phyloP scores from a whole-genome alignment of 2,329 filamentous ascomycete genomes.

The Periconia sp. region DNA sequence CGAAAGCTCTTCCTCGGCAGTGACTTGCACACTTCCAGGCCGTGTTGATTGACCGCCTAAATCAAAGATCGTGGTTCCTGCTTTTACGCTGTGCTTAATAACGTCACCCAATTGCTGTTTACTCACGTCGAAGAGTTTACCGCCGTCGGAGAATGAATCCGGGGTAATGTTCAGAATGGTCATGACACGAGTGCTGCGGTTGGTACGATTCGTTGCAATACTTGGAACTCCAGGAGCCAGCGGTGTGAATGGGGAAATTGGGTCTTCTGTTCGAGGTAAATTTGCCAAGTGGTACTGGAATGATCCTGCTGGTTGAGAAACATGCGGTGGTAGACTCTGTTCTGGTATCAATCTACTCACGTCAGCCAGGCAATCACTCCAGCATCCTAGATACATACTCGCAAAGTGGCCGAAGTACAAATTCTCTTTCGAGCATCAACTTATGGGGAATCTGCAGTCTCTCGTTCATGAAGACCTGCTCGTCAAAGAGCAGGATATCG shows the following conservation, averaged over 20 bases:
- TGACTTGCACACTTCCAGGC: conserved; percentile 73
- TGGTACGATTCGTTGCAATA: conserved; percentile 29
- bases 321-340: conserved; percentile 44
- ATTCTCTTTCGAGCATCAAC: conserved; percentile 87
- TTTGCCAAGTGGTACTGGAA: conserved; percentile 40
- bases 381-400: conserved; percentile 60
- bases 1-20: conserved; percentile 73
- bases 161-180: conserved; percentile 93
- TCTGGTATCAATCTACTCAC: conserved; percentile 31
- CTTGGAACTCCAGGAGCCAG: conserved; percentile 40
- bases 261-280: conserved; percentile 41
- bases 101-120: conserved; percentile 60
- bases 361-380: conserved; percentile 15
- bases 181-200: conserved; percentile 76
- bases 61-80: conserved; percentile 85
- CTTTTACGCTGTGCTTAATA: conserved; percentile 66
- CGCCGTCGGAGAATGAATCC: conserved; percentile 96
- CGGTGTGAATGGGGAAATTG: conserved; percentile 48
- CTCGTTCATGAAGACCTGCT: conserved; percentile 68
- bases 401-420: conserved; percentile 85
- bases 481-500: conserved; percentile 84
- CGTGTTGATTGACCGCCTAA: conserved; percentile 93
- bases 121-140: conserved; percentile 56
- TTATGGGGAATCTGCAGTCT: conserved; percentile 85
- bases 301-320: conserved; percentile 54